Conservation (phyloP, 164 flowering plant species). For the Santalum album region DNA sequence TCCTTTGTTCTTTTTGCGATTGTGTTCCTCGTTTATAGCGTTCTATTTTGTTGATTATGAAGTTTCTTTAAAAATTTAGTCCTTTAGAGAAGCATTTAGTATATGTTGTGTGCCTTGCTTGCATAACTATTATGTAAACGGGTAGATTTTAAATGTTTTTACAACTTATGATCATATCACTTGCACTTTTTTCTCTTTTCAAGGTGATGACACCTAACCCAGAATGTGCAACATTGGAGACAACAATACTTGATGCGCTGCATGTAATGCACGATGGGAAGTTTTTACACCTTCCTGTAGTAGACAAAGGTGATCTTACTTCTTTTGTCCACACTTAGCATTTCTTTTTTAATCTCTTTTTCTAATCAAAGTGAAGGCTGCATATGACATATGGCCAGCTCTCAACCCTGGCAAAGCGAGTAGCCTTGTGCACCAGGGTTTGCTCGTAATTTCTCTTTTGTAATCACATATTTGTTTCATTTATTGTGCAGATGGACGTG, state of each 20-base stretch:
- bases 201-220: slow-evolving; percentile 96
- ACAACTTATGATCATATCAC: background rate
- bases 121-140: too few relatives aligned
- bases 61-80: too few relatives aligned
- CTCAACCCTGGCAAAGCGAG: too few relatives aligned
- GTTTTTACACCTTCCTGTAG: slow-evolving; percentile 87
- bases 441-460: background rate
- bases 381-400: too few relatives aligned
- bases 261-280: slow-evolving; percentile 98
- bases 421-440: too few relatives aligned
- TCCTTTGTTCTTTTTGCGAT: too few relatives aligned
- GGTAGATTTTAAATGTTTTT: background rate
- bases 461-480: background rate
- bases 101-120: too few relatives aligned
- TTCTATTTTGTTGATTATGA: too few relatives aligned
- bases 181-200: slow-evolving; percentile 7
- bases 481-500: slow-evolving; percentile 60
- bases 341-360: background rate
- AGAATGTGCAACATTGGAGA: slow-evolving; percentile 77
- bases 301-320: slow-evolving; percentile 56
- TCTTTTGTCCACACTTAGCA: background rate
- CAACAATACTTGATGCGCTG: slow-evolving; percentile 89
- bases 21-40: too few relatives aligned
- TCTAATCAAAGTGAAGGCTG: too few relatives aligned
- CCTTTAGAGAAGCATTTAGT: too few relatives aligned